Evolutionary conservation across 2,329 filamentous ascomycete species (phyloP), one percentile per base, ranked within the genome.

Genomic region (Ramichloridium luteum): DNA sequence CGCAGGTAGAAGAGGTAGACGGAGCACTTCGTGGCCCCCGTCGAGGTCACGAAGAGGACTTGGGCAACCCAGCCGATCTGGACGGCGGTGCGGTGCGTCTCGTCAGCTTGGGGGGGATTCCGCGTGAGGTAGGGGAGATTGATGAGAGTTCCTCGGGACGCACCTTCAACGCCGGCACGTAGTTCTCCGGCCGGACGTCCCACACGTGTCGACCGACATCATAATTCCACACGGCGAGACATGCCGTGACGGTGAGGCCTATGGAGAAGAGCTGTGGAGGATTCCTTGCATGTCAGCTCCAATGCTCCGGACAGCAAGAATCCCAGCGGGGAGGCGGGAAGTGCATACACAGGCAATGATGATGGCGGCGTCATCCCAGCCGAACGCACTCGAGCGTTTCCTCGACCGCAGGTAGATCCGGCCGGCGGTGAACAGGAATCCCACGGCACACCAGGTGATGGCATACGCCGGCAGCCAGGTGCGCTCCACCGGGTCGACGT

Each of bases 1-100:
- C 47, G 42, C 20, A 40, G 39, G 28, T 49, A 42, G 40, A 48
- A 49, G 9, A 49, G 36, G 6, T 48, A 38, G 16, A 49, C 38
- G 4, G 45, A 47, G 25, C 45, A 35, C 29, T 49, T 49, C n/a
- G 43, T 48, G 15, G 39, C 39, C n/a, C 40, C 37, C 5, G 42
- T 43, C 16, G 30, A 32, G n/a, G 40, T 26, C 25, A 46, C 37
- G 39, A 48, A 48, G 18, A 47, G 26, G 12, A 46, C 26, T 31
- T 49, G 42, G 11, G 38, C 41, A 6, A 44, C 30, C 45, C 43
- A 48, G 13, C 39, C 40, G 13, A 17, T 31, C 40, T 43, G 16
- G 6, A 30, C 13, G n/a, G n/a, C n/a, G n/a, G n/a, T n/a, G n/a
- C n/a, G n/a, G n/a, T n/a, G n/a, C n/a, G n/a, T 16, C 12, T 4